phyloP scores from a whole-genome alignment of 306 rosid species.

The Astragalus membranaceus region DNA sequence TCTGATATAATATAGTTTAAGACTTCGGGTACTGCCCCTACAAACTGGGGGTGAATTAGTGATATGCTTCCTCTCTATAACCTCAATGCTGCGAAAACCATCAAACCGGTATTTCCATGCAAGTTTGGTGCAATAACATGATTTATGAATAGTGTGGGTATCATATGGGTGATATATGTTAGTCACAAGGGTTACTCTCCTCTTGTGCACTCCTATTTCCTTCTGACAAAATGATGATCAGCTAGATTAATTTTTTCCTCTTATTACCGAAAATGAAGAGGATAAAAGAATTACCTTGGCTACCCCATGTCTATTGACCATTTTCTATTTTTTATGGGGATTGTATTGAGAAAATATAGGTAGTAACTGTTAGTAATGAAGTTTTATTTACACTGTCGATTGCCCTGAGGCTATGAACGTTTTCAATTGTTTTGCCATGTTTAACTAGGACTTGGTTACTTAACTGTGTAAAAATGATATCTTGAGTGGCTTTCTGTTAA shows the following conservation, averaged over 20 bases:
- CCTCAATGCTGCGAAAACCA: not conserved
- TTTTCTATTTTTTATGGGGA: not conserved
- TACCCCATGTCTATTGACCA: not conserved
- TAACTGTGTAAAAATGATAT: not conserved
- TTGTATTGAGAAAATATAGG: not conserved
- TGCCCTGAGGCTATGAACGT: not conserved
- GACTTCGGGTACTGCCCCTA: no score
- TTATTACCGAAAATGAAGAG: not conserved
- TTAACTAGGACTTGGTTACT: not conserved
- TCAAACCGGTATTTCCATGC: not conserved
- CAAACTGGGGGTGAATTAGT: no score
- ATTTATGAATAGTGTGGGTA: not conserved
- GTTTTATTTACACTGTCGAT: not conserved
- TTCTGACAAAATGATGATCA: not conserved
- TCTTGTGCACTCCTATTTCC: not conserved
- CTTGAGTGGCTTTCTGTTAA: no score
- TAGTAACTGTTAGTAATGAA: not conserved
- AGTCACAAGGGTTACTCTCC: not conserved
- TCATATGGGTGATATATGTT: not conserved
- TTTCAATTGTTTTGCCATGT: slow-evolving; percentile 8
- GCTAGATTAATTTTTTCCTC: not conserved
- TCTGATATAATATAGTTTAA: not conserved
- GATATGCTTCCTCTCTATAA: no score
- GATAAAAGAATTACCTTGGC: not conserved
- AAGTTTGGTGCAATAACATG: not conserved